Evolutionary conservation across 441 rosid genomes (phyloP).

Genomic region (Bruguiera hainesii): DNA sequence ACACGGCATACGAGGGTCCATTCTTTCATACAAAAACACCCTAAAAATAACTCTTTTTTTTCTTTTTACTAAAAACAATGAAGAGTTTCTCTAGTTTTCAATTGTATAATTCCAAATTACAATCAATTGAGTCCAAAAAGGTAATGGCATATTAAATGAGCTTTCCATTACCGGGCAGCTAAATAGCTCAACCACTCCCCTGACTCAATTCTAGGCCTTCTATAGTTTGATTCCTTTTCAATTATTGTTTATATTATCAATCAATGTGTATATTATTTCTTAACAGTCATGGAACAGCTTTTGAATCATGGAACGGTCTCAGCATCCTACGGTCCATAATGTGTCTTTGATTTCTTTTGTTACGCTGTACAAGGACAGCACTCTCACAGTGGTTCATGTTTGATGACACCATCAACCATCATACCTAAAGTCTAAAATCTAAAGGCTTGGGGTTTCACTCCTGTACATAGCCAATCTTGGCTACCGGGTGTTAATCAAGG

Average conservation of each 20-base stretch:
- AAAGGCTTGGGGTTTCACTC: constrained; percentile 15
- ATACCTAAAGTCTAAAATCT: constrained; percentile 26
- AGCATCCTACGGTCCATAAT: constrained; percentile 35
- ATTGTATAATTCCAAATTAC: background rate
- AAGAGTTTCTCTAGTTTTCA: background rate
- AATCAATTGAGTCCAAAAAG: constrained; percentile 9
- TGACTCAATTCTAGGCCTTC: constrained; percentile 59
- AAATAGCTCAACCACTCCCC: constrained; percentile 84
- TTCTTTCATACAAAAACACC: constrained; percentile 18
- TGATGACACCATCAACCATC: constrained; percentile 37
- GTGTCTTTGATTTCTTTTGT: constrained; percentile 18
- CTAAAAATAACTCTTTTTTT: constrained; percentile 4
- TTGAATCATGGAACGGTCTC: constrained; percentile 10
- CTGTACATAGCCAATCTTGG: constrained; percentile 10
- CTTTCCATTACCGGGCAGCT: constrained; percentile 63
- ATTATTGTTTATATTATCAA: constrained; percentile 32
- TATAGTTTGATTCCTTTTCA: constrained; percentile 56
- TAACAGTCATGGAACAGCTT: background rate
- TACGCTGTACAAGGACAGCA: constrained; percentile 19
- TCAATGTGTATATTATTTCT: background rate
- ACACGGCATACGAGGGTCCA: constrained; percentile 55
- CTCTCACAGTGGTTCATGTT: constrained; percentile 8
- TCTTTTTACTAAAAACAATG: background rate
- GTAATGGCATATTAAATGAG: constrained; percentile 34
- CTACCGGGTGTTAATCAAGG: constrained; percentile 30